A percentile compares a stretch with the other conserved stretches of the same genome.
These are phyloP conservation scores for Galerina marginata DNA, from an alignment of 768 basidiomycete species.

Conservation along the genomic window DNA sequence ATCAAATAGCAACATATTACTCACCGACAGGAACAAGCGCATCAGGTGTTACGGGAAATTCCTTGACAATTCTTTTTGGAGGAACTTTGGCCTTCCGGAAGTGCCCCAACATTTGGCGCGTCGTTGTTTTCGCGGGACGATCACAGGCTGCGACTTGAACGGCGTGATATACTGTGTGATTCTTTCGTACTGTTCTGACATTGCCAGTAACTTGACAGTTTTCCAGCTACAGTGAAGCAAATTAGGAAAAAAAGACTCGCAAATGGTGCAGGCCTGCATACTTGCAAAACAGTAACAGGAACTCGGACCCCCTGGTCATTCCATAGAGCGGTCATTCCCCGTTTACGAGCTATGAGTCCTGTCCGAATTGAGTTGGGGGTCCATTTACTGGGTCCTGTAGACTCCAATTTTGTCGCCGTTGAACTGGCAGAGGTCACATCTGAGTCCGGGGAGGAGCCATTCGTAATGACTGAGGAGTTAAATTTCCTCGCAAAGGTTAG, in stretches of 20 bases:
- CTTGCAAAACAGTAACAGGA: constrained; percentile 96
- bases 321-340: constrained; percentile 95
- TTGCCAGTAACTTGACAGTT: constrained; percentile 91
- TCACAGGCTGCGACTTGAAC: constrained; percentile 92
- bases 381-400: constrained; percentile 66
- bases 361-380: constrained; percentile 84
- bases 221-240: constrained; percentile 60
- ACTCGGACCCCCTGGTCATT: constrained; percentile 85
- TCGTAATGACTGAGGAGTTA: constrained; percentile 45
- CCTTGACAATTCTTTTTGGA: constrained; percentile 84
- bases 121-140: constrained; percentile 70
- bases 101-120: constrained; percentile 85
- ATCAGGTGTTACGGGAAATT: constrained; percentile 88
- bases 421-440: constrained; percentile 29
- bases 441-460: constrained; percentile 33
- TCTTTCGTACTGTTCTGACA: constrained; percentile 62
- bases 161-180: constrained; percentile 84
- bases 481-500: constrained; percentile 43
- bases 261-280: constrained; percentile 36
- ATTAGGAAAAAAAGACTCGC: neutral
- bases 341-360: constrained; percentile 92
- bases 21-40: constrained; percentile 89
- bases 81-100: constrained; percentile 82
- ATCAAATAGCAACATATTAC: constrained; percentile 29
- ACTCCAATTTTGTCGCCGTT: constrained; percentile 16